Conservation (phyloP, 192 early-diverging fungal genomes). For the Linderina pennispora region DNA sequence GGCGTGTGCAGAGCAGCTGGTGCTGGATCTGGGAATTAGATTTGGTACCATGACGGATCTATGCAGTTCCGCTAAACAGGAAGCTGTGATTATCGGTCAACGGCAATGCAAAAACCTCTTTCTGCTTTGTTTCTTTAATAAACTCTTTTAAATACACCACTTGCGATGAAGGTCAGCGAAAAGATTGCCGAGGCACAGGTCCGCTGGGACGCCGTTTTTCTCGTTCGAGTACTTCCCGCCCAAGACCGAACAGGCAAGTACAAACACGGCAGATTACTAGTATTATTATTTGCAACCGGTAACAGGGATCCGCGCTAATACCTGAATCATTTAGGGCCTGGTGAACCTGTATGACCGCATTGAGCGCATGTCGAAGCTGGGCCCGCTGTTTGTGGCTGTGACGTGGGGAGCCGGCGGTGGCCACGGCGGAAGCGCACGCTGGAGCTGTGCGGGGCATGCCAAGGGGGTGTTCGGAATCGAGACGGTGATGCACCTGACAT, state of each 20-base stretch:
- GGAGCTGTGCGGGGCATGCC: conserved; percentile 79
- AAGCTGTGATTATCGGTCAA: too few relatives aligned
- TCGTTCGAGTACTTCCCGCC: conserved; percentile 99
- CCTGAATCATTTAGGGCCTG: conserved; percentile 66
- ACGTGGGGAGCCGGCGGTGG: conserved; percentile 97
- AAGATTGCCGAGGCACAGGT: conserved; percentile 56
- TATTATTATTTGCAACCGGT: too few relatives aligned
- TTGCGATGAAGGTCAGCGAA: conserved; percentile 61
- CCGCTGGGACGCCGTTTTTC: conserved; percentile 52
- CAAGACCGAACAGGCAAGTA: conserved; percentile 76
- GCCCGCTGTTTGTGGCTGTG: conserved; percentile 92
- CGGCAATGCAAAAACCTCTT: too few relatives aligned
- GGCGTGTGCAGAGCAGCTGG: too few relatives aligned
- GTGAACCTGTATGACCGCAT: conserved; percentile 92
- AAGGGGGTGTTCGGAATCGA: conserved; percentile 89
- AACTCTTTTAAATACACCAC: too few relatives aligned
- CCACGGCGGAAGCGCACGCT: conserved; percentile 82
- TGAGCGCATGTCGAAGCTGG: conserved; percentile 85
- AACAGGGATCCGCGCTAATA: too few relatives aligned
- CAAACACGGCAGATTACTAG: neutral
- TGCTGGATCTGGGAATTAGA: too few relatives aligned
- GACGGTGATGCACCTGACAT: conserved; percentile 94
- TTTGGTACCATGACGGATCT: too few relatives aligned
- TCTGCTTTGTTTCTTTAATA: too few relatives aligned
- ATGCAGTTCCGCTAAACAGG: too few relatives aligned